Percentiles rank a stretch among this genome's conserved stretches.
Evolutionary conservation across 805 yeast species (phyloP).

Genomic region (Yamadazyma sp.): DNA sequence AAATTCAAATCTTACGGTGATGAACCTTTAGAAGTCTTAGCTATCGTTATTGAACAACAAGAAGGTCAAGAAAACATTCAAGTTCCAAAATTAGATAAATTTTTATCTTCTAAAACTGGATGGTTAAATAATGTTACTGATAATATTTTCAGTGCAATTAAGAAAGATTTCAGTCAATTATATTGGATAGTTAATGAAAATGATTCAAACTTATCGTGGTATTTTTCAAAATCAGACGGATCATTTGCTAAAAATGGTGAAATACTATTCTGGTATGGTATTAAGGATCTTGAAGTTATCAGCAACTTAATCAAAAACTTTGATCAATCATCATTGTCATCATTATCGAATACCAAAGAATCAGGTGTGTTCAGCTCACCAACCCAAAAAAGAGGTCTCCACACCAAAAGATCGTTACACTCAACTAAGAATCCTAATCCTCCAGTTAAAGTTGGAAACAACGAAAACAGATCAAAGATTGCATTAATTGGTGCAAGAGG

Average conservation of each 20-base stretch:
- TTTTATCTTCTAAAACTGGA: slow-evolving; percentile 82
- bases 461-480: slow-evolving; percentile 62
- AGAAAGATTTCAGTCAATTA: slow-evolving; percentile 66
- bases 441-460: slow-evolving; percentile 63
- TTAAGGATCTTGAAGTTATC: slow-evolving; percentile 56
- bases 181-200: slow-evolving; percentile 91
- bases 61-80: slow-evolving; percentile 13
- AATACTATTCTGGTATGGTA: slow-evolving; percentile 93
- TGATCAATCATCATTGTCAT: slow-evolving; percentile 32
- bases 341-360: slow-evolving; percentile 36
- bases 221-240: slow-evolving; percentile 89
- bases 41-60: slow-evolving; percentile 63
- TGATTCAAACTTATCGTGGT: slow-evolving; percentile 89
- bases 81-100: slow-evolving; percentile 71
- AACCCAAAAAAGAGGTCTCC: slow-evolving; percentile 51
- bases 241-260: slow-evolving; percentile 87
- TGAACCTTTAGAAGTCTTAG: slow-evolving; percentile 92
- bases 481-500: slow-evolving; percentile 99
- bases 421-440: slow-evolving; percentile 57
- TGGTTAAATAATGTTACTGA: slow-evolving; percentile 98
- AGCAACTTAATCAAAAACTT: slow-evolving; percentile 58
- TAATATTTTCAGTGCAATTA: slow-evolving; percentile 81
- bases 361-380: slow-evolving; percentile 48
- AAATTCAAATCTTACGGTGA: slow-evolving; percentile 83
- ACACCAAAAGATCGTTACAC: slow-evolving; percentile 35